Evolutionary conservation across 1,284 basidiomycete genomes (phyloP), one percentile per base, ranked within the genome.

Genomic region (Fistulina hepatica): DNA sequence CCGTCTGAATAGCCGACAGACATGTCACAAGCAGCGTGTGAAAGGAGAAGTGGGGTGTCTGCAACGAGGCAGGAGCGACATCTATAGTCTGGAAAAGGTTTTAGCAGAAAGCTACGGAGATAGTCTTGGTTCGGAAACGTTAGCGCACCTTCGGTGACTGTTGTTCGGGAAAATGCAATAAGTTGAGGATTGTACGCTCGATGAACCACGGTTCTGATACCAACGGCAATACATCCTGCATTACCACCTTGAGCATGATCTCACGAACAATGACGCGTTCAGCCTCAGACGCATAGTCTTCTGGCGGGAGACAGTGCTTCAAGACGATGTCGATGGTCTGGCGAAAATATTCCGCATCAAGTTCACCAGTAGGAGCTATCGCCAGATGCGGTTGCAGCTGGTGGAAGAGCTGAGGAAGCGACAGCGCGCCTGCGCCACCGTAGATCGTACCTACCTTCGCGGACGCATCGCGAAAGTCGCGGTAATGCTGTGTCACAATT

Each of bases 181-280:
- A 55, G 49, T 78, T 73, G 22, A 85, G 59, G 7, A 82, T 65
- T 5, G 65, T 52, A 52, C 68, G 75, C 36, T 88, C 71, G 26
- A 89, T 68, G 53, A 88, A 89, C 83, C 83, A 88, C 1, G 86
- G 83, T 52, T 89, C 80, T 5, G 74, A 71, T 26, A 89, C 55
- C 45, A 70, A 74, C 19, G 76, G 76, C 19, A 86, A 59, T 10
- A 84, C 61, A 43, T 76, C 75, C 35, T 67, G 64, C 43, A 83
- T 57, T 13, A 90, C 55, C 19, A 84, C 65, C 51, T 81, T 82
- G 48, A 86, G 66, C 33, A 88, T 52, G 30, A 89, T 65, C 58
- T 91, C 88, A 36, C 85, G 72, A 21, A 85, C 58, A 42, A 91
- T 78, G 45, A 71, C 67, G 16, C 83, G 69, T 57, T 90, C 82